Evolutionary conservation across 2,329 filamentous ascomycete species (phyloP).

Genomic region (Botrytis paeoniae): DNA sequence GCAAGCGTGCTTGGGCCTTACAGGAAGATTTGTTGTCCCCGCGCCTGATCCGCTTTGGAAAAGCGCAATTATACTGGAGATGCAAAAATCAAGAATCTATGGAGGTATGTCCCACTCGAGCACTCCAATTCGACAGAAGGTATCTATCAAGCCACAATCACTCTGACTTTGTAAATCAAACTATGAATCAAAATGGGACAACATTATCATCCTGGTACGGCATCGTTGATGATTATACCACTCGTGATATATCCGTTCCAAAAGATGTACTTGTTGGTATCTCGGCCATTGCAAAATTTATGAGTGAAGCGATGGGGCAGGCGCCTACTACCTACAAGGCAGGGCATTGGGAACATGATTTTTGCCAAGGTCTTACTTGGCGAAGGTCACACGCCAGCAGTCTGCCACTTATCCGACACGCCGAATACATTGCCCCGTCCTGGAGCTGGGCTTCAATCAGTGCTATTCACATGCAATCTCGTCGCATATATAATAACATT

Average conservation of each 20-base stretch:
- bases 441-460: neutral
- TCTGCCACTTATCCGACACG: neutral
- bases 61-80: neutral
- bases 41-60: neutral
- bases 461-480: neutral
- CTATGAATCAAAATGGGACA: neutral
- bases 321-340: neutral
- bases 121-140: no score
- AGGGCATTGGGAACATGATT: neutral
- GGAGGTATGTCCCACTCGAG: neutral
- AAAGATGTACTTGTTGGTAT: neutral
- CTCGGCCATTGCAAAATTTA: neutral
- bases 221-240: neutral
- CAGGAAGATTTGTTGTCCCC: neutral
- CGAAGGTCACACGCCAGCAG: fast-evolving
- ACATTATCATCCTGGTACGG: neutral
- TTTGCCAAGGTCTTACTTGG: neutral
- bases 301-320: neutral
- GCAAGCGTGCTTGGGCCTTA: neutral
- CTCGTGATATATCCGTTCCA: neutral
- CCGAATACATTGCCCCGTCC: neutral
- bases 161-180: fast-evolving
- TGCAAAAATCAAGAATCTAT: fast-evolving
- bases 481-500: no score
- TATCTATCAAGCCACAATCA: no score